These are phyloP conservation scores for Leishmania tarentolae DNA, from an alignment of 208 protist species.

Conservation along the genomic window DNA sequence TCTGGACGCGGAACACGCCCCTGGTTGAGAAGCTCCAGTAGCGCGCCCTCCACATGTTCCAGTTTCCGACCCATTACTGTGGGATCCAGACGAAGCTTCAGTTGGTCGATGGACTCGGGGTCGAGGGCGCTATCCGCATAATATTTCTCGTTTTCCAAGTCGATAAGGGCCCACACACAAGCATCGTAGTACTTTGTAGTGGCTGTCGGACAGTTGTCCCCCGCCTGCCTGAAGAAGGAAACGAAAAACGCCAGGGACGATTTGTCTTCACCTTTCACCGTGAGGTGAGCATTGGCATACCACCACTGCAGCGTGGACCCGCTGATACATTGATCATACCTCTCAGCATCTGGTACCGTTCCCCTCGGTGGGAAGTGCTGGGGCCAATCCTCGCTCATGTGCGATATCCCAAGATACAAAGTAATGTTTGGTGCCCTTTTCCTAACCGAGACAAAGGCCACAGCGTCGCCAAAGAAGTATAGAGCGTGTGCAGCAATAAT, in stretches of 20 bases:
- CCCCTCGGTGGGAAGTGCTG: conserved; percentile 30
- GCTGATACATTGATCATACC: conserved; percentile 31
- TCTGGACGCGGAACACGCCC: conserved; percentile 44
- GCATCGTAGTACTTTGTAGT: conserved; percentile 35
- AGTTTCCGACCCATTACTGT: conserved; percentile 11
- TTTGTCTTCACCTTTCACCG: conserved; percentile 18
- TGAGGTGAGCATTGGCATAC: conserved; percentile 56
- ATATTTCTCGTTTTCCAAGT: conserved; percentile 42
- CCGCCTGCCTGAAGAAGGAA: conserved; percentile 50
- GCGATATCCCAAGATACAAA: neutral
- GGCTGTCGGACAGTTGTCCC: conserved; percentile 20
- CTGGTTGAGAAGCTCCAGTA: conserved; percentile 39
- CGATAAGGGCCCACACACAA: conserved; percentile 63
- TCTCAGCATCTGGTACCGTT: conserved; percentile 14
- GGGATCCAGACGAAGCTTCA: conserved; percentile 30
- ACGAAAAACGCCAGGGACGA: conserved; percentile 49
- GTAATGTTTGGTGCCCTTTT: neutral
- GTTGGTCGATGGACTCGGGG: conserved; percentile 24
- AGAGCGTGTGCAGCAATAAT: neutral
- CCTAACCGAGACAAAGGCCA: neutral
- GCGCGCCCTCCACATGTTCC: conserved; percentile 27
- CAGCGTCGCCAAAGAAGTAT: neutral
- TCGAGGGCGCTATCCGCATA: conserved; percentile 61
- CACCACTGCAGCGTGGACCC: conserved; percentile 50
- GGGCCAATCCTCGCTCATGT: conserved; percentile 10